These are phyloP conservation scores for Ustilago curta DNA, from an alignment of 1,284 basidiomycete species.

Conservation along the genomic window DNA sequence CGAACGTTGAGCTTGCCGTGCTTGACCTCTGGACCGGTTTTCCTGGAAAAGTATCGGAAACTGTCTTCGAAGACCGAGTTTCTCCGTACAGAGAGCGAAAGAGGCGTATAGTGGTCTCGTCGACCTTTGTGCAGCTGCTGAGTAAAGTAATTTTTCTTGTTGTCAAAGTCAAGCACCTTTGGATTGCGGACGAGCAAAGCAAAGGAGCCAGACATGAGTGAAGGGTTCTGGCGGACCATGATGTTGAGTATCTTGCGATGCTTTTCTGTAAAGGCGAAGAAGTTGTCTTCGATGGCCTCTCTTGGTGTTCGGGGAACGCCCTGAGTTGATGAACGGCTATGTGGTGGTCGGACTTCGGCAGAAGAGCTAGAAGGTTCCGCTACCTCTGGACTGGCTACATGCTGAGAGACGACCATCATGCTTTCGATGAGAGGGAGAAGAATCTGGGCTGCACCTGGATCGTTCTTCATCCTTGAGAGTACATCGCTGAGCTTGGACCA, in stretches of 20 bases:
- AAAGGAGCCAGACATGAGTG: constrained; percentile 97
- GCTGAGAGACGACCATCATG: constrained; percentile 98
- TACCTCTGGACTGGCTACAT: constrained; percentile 71
- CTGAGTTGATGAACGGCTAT: constrained; percentile 38
- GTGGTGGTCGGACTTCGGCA: constrained; percentile 31
- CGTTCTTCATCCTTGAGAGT: constrained; percentile 60
- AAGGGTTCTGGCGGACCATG: constrained; percentile 98
- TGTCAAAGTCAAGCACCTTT: constrained; percentile 97
- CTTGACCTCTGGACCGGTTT: constrained; percentile 95
- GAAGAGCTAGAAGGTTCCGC: constrained; percentile 27
- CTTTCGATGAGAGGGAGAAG: constrained; percentile 67
- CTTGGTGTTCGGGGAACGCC: constrained; percentile 48
- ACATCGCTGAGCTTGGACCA: constrained; percentile 65
- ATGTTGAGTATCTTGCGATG: constrained; percentile 95
- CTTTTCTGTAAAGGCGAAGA: constrained; percentile 91
- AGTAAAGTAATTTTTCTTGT: constrained; percentile 98
- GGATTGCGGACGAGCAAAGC: constrained; percentile 95
- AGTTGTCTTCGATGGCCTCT: constrained; percentile 78
- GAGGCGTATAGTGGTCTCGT: constrained; percentile 82
- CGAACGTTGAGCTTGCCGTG: constrained; percentile 96
- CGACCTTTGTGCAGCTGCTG: constrained; percentile 89
- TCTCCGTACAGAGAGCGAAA: constrained; percentile 92
- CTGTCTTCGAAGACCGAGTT: constrained; percentile 97
- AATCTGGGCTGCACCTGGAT: constrained; percentile 65
- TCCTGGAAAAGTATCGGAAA: constrained; percentile 88